A percentile compares a stretch with the other conserved stretches of the same genome.
Evolutionary conservation across 495 filamentous ascomycete species (phyloP).

Genomic region (Barbatosphaeria neglecta): DNA sequence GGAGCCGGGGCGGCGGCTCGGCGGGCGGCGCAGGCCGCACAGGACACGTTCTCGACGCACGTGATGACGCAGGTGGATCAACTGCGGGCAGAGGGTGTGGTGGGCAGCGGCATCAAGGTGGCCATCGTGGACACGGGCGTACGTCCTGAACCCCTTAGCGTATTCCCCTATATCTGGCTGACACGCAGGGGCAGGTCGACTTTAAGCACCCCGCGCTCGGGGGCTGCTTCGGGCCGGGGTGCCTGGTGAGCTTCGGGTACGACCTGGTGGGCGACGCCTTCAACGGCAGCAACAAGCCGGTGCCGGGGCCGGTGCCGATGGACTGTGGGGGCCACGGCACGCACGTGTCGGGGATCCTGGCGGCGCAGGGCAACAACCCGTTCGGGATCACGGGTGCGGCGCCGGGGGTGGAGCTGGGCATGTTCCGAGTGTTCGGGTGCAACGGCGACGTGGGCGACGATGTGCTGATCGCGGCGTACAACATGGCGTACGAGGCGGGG

Average conservation of each 20-base stretch:
- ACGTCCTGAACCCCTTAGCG: slow-evolving; percentile 7
- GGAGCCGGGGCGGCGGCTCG: no score
- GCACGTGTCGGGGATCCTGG: slow-evolving; percentile 44
- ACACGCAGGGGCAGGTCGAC: no score
- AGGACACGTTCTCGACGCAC: slow-evolving; percentile 31
- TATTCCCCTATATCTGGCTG: no score
- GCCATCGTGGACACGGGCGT: slow-evolving; percentile 37
- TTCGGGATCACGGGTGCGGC: slow-evolving; percentile 44
- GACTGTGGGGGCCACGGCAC: slow-evolving; percentile 37
- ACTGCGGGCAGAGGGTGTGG: slow-evolving; percentile 30
- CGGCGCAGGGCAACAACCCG: slow-evolving; percentile 35
- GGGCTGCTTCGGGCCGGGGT: slow-evolving; percentile 43
- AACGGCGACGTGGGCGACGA: slow-evolving; percentile 34
- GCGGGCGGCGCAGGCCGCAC: slow-evolving; percentile 12
- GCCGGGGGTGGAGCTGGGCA: slow-evolving; percentile 39
- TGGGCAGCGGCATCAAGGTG: slow-evolving; percentile 35
- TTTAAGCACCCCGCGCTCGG: slow-evolving; percentile 48
- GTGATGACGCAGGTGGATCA: slow-evolving; percentile 39
- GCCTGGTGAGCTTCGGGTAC: slow-evolving; percentile 40
- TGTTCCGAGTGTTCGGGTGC: slow-evolving; percentile 46
- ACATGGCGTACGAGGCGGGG: slow-evolving; percentile 44
- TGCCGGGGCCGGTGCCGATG: slow-evolving; percentile 33
- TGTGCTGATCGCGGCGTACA: slow-evolving; percentile 43
- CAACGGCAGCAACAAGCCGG: slow-evolving; percentile 25
- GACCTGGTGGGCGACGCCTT: slow-evolving; percentile 44